Evolutionary conservation across 202 grass and related monocot genomes (phyloP), one percentile per base, ranked within the genome.

Genomic region (Dendrocalamus latiflorus): DNA sequence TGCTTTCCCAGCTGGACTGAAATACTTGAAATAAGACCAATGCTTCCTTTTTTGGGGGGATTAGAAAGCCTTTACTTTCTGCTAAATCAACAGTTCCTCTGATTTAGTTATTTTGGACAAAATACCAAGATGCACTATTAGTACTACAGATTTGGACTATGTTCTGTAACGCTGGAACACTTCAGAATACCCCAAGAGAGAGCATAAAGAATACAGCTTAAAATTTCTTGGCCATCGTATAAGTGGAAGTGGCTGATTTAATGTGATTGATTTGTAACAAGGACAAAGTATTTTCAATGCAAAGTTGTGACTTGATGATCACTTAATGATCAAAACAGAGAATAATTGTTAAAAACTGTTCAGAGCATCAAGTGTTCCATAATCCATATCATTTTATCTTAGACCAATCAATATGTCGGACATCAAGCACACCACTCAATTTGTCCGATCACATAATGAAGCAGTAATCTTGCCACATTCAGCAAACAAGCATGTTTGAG

Each of bases 41-140:
- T 62, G 76, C 24, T 1, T 64, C 42, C 4, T 17, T 72, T 85
- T 65, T 81, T 30, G 26, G 26, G 26, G 18, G 6, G 6, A 72
- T 9, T 77, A 58, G 9, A 80, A 80, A 59, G 28, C 33, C 26
- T 60, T 16, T 10, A 17, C 10, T 44, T 61, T 71, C 14, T 36
- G 33, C 3, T 68, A 54, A 20, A 74, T 25, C 48, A 49, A 33
- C 30, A 50, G 6, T 58, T 79, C 7, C 47, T 22, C 38, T 28
- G 51, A 76, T 84, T 79, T 55, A 74, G 68, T 84, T 45, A 61
- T 68, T 87, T 87, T 76, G 8, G 45, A 55, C 3, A 1, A 66
- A 77, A 72, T 18, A 6, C 20, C 53, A 59, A 56, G 37, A 76
- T 64, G 64, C 56, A 65, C 1, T 20, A 57, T 28, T 65, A 43